Evolutionary conservation across 106 monocot species (phyloP).

Genomic region (Posidonia australis): DNA sequence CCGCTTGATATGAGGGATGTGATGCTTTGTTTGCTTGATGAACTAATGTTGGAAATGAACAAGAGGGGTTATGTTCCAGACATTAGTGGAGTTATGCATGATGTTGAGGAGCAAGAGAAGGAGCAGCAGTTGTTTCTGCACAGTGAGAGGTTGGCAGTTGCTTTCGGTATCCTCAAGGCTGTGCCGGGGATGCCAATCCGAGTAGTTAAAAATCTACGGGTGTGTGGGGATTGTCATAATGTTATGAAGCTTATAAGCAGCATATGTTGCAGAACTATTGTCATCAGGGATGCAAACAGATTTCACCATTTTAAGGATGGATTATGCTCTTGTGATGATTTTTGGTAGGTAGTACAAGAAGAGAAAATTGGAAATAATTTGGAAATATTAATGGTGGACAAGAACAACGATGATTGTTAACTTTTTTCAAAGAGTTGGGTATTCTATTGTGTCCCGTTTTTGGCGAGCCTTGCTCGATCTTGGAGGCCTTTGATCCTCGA

Average conservation of each 20-base stretch:
- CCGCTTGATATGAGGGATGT: conserved; percentile 31
- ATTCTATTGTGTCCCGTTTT: too few species aligned
- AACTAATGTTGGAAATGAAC: conserved; percentile 45
- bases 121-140: conserved; percentile 49
- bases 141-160: conserved; percentile 72
- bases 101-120: conserved; percentile 73
- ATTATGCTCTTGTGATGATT: too few species aligned
- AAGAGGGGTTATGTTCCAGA: conserved; percentile 70
- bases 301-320: too few species aligned
- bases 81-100: conserved; percentile 54
- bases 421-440: too few species aligned
- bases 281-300: too few species aligned
- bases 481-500: too few species aligned
- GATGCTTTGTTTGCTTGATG: conserved; percentile 35
- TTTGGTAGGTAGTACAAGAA: too few species aligned
- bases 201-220: conserved; percentile 75
- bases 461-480: too few species aligned
- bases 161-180: conserved; percentile 47
- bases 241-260: conserved; percentile 57
- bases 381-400: too few species aligned
- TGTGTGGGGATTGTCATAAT: conserved; percentile 65
- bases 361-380: too few species aligned
- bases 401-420: too few species aligned
- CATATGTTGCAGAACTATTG: conserved; percentile 37
- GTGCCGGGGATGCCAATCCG: conserved; percentile 44